A percentile compares a stretch with the other conserved stretches of the same genome.
These are phyloP conservation scores for Mrakia blollopis DNA, from an alignment of 768 basidiomycete species.

Conservation along the genomic window DNA sequence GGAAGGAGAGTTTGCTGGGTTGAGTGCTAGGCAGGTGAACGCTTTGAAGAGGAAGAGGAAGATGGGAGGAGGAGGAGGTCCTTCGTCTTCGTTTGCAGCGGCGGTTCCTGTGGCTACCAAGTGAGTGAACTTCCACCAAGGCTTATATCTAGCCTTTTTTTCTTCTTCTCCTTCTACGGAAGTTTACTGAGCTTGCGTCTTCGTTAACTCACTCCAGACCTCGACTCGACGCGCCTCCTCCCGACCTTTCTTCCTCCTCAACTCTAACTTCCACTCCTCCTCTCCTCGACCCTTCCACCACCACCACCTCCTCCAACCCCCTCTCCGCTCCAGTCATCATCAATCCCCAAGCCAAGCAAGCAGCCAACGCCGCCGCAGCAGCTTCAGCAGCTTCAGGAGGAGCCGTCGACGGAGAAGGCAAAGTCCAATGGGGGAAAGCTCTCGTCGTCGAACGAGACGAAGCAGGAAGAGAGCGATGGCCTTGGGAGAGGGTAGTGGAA, in stretches of 20 bases:
- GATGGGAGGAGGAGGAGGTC: slow-evolving; percentile 49
- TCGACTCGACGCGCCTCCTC: slow-evolving; percentile 19
- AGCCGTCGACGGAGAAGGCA: slow-evolving; percentile 50
- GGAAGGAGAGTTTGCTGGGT: slow-evolving; percentile 44
- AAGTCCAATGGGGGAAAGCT: slow-evolving; percentile 37
- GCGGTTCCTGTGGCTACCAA: slow-evolving; percentile 33
- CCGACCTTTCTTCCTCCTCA: slow-evolving; percentile 8
- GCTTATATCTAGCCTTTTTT: not conserved
- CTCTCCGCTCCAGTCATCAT: slow-evolving; percentile 38
- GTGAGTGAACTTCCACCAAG: slow-evolving; percentile 34
- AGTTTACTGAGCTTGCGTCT: too few relatives aligned
- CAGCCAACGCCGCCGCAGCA: slow-evolving; percentile 37
- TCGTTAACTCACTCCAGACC: slow-evolving; percentile 8
- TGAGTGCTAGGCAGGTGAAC: slow-evolving; percentile 90
- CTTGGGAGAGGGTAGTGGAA: slow-evolving; percentile 58
- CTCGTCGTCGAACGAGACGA: slow-evolving; percentile 30
- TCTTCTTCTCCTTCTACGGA: not conserved
- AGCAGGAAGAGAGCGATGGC: slow-evolving; percentile 34
- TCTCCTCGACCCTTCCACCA: slow-evolving; percentile 20
- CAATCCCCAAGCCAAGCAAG: slow-evolving; percentile 46
- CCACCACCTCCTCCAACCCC: slow-evolving; percentile 23
- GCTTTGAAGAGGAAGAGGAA: slow-evolving; percentile 93
- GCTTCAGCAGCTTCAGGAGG: slow-evolving; percentile 36
- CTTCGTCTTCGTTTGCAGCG: slow-evolving; percentile 50
- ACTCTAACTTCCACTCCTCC: slow-evolving; percentile 10